Conservation (phyloP, 2,329 filamentous ascomycete genomes). For the Podosphaera xanthii region DNA sequence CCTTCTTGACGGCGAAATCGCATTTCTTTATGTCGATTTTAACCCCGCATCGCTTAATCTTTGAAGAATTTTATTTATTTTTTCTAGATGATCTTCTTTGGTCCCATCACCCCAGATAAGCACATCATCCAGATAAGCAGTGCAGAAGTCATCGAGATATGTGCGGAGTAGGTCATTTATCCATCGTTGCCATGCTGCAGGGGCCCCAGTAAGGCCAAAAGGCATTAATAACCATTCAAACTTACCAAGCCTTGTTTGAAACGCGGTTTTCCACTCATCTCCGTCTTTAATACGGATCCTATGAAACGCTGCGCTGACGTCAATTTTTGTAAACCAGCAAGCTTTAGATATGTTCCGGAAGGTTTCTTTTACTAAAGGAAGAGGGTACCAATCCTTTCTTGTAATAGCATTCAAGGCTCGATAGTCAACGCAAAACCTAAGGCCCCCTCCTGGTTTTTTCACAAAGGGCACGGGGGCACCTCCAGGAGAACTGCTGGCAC, state of each 20-base stretch:
- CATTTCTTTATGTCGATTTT: not conserved
- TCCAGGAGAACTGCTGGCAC: not conserved
- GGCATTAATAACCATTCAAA: not conserved
- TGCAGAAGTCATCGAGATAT: not conserved
- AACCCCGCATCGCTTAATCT: not conserved
- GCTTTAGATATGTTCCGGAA: too few species aligned
- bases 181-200: too few species aligned
- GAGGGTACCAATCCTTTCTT: too few species aligned
- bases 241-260: not conserved
- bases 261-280: constrained; percentile 1
- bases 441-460: not conserved
- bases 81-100: not conserved
- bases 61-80: not conserved
- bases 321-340: too few species aligned
- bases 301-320: not conserved
- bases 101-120: not conserved
- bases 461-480: not conserved
- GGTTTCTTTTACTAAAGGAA: too few species aligned
- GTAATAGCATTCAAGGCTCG: too few species aligned
- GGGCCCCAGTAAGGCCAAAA: too few species aligned
- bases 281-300: not conserved
- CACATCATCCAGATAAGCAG: not conserved
- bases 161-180: too few species aligned
- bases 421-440: too few species aligned
- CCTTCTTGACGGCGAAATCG: not conserved